A percentile compares a stretch with the other conserved stretches of the same genome.
These are phyloP conservation scores for Pisolithus albus DNA, from an alignment of 768 basidiomycete genomes.

Conservation along the genomic window DNA sequence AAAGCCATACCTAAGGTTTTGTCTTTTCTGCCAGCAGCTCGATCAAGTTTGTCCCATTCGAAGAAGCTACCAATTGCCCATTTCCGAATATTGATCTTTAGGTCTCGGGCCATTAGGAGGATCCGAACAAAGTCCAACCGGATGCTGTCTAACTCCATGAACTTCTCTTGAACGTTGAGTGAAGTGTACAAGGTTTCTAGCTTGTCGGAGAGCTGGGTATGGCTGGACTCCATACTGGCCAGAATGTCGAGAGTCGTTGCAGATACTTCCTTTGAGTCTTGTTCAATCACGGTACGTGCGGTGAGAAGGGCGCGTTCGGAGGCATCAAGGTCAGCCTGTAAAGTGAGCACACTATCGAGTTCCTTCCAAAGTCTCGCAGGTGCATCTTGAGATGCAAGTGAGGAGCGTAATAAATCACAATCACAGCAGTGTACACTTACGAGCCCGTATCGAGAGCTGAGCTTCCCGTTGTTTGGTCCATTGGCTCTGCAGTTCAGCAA, in stretches of 20 bases:
- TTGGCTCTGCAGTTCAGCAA: constrained; percentile 1
- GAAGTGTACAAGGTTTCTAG: constrained; percentile 29
- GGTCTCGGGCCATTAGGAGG: constrained; percentile 30
- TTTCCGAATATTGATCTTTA: constrained; percentile 35
- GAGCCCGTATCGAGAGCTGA: constrained; percentile 5
- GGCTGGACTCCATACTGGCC: constrained; percentile 13
- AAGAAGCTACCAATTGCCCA: constrained; percentile 29
- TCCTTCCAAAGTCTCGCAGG: constrained; percentile 22
- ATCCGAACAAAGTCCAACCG: constrained; percentile 24
- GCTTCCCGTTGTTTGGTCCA: neutral
- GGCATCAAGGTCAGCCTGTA: constrained; percentile 24
- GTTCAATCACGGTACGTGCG: constrained; percentile 4
- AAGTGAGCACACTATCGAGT: constrained; percentile 23
- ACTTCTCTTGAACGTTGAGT: constrained; percentile 28
- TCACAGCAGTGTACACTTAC: neutral
- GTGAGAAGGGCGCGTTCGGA: constrained; percentile 18
- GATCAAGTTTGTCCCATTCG: constrained; percentile 32
- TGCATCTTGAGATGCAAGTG: constrained; percentile 25
- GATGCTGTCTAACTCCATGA: constrained; percentile 27
- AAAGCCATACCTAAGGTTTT: constrained; percentile 11
- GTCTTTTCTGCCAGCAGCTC: constrained; percentile 22
- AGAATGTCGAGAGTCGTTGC: constrained; percentile 11
- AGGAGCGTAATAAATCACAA: neutral
- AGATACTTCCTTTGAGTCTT: neutral
- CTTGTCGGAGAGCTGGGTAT: constrained; percentile 15